Evolutionary conservation across 495 filamentous ascomycete genomes (phyloP), one percentile per base, ranked within the genome.

Genomic region (Daldinia loculata): DNA sequence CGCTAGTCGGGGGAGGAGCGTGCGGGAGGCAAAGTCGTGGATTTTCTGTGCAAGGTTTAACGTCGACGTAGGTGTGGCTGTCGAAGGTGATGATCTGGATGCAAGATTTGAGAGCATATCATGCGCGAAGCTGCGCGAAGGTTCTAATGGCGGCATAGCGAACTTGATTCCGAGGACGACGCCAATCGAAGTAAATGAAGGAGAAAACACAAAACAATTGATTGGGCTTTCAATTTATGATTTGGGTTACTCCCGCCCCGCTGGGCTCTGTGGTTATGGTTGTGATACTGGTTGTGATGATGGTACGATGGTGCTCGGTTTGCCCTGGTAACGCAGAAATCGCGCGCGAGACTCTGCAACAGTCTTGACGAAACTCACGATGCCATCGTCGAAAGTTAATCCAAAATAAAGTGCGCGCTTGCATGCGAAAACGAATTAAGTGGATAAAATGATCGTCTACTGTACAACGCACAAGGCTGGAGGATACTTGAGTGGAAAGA

Each of bases 1-100:
- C 9, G 67, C 68, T 22, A 68, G 56, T 34, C 75, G 56, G 15
- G 74, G 66, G 41, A 58, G 39, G 19, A 77, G 70, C 43, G 64
- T 71, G 53, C 56, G 71, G 48, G 61, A 48, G 24, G 66, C 62
- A 51, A 74, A 58, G 43, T 34, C 62, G 62, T 60, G 66, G 27
- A 74, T 26, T 30, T 45, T 64, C 4, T 29, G 60, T n/a, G 56
- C 19, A 5, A 72, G 38, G 8, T 32, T 57, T 14, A 53, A 27
- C n/a, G 32, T 51, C n/a, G 36, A 15, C 15, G 61, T 19, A 12
- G 56, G 36, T 2, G 68, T 65, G 24, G 36, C 14, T 39, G 56
- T 36, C 5, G 56, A 43, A 19, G 53, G 27, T 26, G 38, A 19
- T 4, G 57, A 41, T 65, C 34, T 61, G 8, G 56, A 39, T 27